phyloP scores from a whole-genome alignment of 1,284 basidiomycete genomes.

The Apiotrichum montevideense region DNA sequence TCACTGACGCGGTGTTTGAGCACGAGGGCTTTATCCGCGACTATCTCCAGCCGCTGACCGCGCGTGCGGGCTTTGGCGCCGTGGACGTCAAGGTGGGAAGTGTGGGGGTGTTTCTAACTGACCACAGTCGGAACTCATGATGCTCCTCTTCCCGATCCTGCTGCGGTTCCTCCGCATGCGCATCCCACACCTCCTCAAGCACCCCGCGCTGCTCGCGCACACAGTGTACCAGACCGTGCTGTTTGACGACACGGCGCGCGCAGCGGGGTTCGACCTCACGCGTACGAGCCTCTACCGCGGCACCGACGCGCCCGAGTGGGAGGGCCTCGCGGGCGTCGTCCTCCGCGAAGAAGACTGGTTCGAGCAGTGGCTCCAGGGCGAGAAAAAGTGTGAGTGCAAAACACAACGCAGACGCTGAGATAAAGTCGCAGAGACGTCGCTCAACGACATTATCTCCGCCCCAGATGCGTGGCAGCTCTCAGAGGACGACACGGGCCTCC shows the following conservation, averaged over 20 bases:
- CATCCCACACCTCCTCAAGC: constrained; percentile 65
- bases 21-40: constrained; percentile 69
- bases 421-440: constrained; percentile 50
- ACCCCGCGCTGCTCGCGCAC: constrained; percentile 83
- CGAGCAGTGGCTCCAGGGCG: constrained; percentile 78
- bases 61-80: constrained; percentile 56
- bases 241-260: constrained; percentile 77
- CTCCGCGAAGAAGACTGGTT: constrained; percentile 83
- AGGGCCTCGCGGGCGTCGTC: constrained; percentile 72
- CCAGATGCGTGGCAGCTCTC: constrained; percentile 82
- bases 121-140: constrained; percentile 66
- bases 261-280: constrained; percentile 62
- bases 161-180: constrained; percentile 66
- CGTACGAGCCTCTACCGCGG: constrained; percentile 46
- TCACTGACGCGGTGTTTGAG: constrained; percentile 74
- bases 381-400: constrained; percentile 65
- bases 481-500: constrained; percentile 41
- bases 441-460: constrained; percentile 75
- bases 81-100: constrained; percentile 67
- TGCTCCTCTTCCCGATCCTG: constrained; percentile 64
- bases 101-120: neutral
- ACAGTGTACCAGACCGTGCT: constrained; percentile 86
- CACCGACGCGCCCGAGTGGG: constrained; percentile 51
- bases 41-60: constrained; percentile 67
- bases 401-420: neutral